Evolutionary conservation across 1,139 yeast species (phyloP).

Genomic region (Entelexis paramagnoliae): DNA sequence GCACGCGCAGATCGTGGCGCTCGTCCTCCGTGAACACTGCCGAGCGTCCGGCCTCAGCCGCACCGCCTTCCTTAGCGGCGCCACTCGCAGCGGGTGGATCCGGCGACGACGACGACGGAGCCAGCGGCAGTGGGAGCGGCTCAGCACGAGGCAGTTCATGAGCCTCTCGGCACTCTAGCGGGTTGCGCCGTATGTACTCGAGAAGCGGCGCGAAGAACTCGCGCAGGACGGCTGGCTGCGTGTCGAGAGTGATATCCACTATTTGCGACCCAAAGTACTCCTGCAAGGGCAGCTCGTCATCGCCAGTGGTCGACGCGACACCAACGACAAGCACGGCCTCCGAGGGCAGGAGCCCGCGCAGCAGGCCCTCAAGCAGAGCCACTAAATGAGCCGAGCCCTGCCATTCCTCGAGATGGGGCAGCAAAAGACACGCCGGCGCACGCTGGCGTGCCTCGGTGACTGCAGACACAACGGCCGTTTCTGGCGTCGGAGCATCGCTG

Average conservation of each 20-base stretch:
- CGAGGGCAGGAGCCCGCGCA: conserved; percentile 57
- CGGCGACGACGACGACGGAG: conserved; percentile 23
- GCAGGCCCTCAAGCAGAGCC: conserved; percentile 37
- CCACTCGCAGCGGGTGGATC: conserved; percentile 26
- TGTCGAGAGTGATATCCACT: conserved; percentile 21
- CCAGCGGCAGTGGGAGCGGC: conserved; percentile 20
- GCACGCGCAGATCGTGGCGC: conserved; percentile 15
- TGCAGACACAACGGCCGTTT: conserved; percentile 72
- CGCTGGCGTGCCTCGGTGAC: conserved; percentile 84
- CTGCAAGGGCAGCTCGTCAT: conserved; percentile 30
- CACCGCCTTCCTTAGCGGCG: not conserved
- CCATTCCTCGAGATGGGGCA: conserved; percentile 63
- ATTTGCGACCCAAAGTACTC: conserved; percentile 41
- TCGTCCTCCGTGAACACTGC: conserved; percentile 13
- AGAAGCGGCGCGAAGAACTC: conserved; percentile 49
- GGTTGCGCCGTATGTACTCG: conserved; percentile 53
- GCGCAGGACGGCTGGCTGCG: conserved; percentile 35
- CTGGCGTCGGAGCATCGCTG: conserved; percentile 62
- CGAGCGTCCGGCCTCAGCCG: not conserved
- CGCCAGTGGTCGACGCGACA: conserved; percentile 46
- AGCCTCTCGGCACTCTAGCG: conserved; percentile 41
- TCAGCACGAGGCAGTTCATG: conserved; percentile 23
- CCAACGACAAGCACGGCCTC: conserved; percentile 75
- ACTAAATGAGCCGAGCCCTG: conserved; percentile 34
- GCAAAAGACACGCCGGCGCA: conserved; percentile 73